Evolutionary conservation across 2,329 filamentous ascomycete genomes (phyloP).

Genomic region (Incumbomyces lentus): DNA sequence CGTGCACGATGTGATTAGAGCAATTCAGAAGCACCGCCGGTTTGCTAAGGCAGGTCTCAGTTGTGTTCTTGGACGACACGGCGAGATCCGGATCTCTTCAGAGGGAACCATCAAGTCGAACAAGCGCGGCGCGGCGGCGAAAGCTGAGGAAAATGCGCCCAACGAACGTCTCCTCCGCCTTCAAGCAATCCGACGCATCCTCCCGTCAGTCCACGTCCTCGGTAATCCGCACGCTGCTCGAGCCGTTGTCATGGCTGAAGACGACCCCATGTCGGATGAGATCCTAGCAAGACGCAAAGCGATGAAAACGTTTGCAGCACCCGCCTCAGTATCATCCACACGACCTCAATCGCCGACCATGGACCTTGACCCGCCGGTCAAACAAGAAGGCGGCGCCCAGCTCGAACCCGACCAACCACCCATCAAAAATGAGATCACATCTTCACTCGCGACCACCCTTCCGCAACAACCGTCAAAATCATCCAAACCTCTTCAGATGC

Average conservation of each 20-base stretch:
- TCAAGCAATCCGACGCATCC: conserved; percentile 70
- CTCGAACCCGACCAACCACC: conserved; percentile 1
- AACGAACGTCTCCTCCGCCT: conserved; percentile 65
- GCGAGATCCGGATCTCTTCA: conserved; percentile 64
- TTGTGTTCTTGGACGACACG: conserved; percentile 37
- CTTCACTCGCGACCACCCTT: conserved; percentile 62
- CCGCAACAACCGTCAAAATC: conserved; percentile 33
- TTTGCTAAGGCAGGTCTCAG: conserved; percentile 58
- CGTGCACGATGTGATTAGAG: conserved; percentile 59
- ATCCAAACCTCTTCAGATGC: conserved; percentile 56
- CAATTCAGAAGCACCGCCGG: conserved; percentile 72
- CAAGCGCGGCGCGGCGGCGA: conserved; percentile 34
- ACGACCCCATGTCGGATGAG: conserved; percentile 19
- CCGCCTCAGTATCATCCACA: background rate
- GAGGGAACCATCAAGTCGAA: conserved; percentile 38
- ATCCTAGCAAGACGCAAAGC: conserved; percentile 14
- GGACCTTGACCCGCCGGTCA: conserved; percentile 4
- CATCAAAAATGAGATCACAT: conserved; percentile 4
- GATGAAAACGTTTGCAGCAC: background rate
- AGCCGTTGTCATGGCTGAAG: conserved; percentile 22
- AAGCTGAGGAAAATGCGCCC: conserved; percentile 38
- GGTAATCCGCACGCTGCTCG: conserved; percentile 78
- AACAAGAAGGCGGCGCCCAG: conserved; percentile 4
- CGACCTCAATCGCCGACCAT: conserved; percentile 1
- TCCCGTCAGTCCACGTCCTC: conserved; percentile 77